These are phyloP conservation scores for Hyphopichia pseudoburtonii DNA, from an alignment of 1,139 yeast species.

Conservation along the genomic window DNA sequence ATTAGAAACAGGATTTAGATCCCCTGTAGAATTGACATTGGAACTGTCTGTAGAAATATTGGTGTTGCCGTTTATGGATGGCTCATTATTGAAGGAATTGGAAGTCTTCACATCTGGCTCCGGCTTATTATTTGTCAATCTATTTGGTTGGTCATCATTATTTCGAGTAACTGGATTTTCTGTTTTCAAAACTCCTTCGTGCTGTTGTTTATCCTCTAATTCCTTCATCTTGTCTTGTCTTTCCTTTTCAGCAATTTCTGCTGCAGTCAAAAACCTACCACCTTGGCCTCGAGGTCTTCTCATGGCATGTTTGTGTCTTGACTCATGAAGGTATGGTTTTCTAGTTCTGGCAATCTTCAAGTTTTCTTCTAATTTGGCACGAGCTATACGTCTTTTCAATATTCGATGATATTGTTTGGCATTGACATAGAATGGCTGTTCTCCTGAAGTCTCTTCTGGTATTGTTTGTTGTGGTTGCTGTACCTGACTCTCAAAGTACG, in stretches of 20 bases:
- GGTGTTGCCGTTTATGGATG: neutral
- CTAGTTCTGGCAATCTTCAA: conserved; percentile 87
- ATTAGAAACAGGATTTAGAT: conserved; percentile 1
- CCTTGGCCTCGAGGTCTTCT: conserved; percentile 99
- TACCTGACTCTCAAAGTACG: conserved; percentile 5
- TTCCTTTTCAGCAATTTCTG: conserved; percentile 89
- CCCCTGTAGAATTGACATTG: conserved; percentile 1
- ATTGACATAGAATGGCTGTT: conserved; percentile 95
- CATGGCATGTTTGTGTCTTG: conserved; percentile 99
- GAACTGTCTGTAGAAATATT: no score
- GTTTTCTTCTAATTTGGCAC: conserved; percentile 90
- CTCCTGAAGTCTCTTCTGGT: conserved; percentile 28
- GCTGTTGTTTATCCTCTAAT: conserved; percentile 28
- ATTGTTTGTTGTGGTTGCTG: conserved; percentile 10
- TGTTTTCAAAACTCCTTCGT: neutral
- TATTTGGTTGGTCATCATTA: no score
- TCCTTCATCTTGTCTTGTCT: conserved; percentile 51
- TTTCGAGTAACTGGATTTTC: neutral
- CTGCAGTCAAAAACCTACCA: conserved; percentile 93
- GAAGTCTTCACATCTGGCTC: no score
- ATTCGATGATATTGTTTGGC: conserved; percentile 98
- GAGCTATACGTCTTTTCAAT: conserved; percentile 84
- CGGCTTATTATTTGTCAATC: no score
- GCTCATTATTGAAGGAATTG: no score
- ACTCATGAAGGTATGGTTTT: conserved; percentile 93